These are phyloP conservation scores for Cyamopsis tetragonoloba DNA, from an alignment of 306 rosid species.

Conservation along the genomic window DNA sequence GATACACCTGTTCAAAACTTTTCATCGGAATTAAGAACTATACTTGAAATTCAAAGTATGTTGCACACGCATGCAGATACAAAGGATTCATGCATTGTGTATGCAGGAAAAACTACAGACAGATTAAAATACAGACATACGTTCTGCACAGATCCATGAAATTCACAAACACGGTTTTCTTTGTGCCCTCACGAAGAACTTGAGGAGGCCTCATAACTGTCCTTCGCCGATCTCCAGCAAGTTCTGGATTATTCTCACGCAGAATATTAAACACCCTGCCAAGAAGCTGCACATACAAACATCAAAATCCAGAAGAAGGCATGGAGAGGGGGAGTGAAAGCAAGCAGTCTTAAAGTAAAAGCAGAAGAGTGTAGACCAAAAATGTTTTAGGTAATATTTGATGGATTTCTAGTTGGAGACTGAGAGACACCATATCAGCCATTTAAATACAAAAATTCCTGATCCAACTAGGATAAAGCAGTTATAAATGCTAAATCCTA, in stretches of 20 bases:
- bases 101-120: not conserved
- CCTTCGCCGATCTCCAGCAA: conserved; percentile 86
- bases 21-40: not conserved
- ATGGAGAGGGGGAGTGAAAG: not conserved
- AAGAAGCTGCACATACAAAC: conserved; percentile 59
- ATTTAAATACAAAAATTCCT: not conserved
- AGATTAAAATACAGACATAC: conserved; percentile 33
- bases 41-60: not conserved
- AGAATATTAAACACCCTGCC: conserved; percentile 92
- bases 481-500: not conserved
- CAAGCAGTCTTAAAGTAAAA: not conserved
- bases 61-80: too few relatives aligned
- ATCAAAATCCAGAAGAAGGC: not conserved
- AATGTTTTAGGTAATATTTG: not conserved
- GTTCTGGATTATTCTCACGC: conserved; percentile 91
- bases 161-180: conserved; percentile 93
- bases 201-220: conserved; percentile 99
- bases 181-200: conserved; percentile 98
- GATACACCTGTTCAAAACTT: not conserved
- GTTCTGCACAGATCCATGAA: conserved; percentile 96
- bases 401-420: not conserved
- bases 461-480: not conserved
- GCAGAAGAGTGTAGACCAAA: not conserved
- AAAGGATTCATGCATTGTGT: conserved; percentile 17
- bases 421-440: not conserved